phyloP scores from a whole-genome alignment of 192 early-diverging fungal genomes.

The Coemansia sp. region DNA sequence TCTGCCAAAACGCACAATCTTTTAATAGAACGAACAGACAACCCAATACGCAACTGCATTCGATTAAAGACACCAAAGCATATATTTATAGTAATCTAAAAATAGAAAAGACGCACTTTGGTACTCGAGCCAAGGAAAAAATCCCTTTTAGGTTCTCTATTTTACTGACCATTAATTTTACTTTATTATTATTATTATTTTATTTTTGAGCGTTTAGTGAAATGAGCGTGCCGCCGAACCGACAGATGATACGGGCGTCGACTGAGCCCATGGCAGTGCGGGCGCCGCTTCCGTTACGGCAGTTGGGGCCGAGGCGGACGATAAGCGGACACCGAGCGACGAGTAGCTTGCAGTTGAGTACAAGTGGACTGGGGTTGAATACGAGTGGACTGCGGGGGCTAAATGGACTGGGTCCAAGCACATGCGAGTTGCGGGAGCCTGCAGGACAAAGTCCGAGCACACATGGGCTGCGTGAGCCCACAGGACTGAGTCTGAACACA shows the following conservation, averaged over 20 bases:
- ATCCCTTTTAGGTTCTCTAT: background rate
- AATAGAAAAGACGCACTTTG: background rate
- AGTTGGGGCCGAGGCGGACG: constrained; percentile 9
- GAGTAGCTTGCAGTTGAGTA: background rate
- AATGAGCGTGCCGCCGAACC: constrained; percentile 4
- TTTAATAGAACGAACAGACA: no score
- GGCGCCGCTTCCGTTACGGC: constrained; percentile 13
- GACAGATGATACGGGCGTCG: constrained; percentile 10
- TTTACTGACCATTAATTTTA: constrained; percentile 8
- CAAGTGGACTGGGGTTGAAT: background rate
- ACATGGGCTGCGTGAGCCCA: no score
- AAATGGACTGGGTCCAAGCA: no score
- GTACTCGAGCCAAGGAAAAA: background rate
- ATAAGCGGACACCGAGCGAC: background rate
- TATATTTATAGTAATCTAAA: constrained; percentile 18
- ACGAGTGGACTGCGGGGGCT: background rate
- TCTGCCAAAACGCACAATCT: no score
- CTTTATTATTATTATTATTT: background rate
- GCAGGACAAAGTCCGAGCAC: no score
- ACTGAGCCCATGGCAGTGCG: constrained; percentile 14
- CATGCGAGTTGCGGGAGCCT: no score
- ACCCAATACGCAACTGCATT: no score
- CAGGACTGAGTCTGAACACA: no score
- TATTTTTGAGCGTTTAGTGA: background rate
- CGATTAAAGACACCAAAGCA: no score